phyloP scores from a whole-genome alignment of 352 stramenopile genomes.

The Pythium aphanidermatum region DNA sequence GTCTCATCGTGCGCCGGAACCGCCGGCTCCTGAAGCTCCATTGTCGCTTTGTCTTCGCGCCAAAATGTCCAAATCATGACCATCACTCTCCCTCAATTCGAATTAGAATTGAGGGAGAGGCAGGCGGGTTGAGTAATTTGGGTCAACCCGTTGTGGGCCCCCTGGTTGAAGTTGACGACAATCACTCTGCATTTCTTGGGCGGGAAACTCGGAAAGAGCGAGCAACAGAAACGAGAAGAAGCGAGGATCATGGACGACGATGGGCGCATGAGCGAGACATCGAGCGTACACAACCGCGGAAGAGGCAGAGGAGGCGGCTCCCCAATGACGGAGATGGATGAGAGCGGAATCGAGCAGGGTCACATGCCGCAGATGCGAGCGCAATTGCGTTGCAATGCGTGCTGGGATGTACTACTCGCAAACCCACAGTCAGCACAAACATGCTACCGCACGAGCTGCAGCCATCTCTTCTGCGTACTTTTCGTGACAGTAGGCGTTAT shows the following conservation, averaged over 20 bases:
- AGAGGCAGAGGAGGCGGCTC: slow-evolving; percentile 22
- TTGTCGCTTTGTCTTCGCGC: slow-evolving; percentile 11
- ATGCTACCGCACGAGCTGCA: slow-evolving; percentile 72
- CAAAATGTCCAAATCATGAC: slow-evolving; percentile 10
- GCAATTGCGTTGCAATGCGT: slow-evolving; percentile 69
- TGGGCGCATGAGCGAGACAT: slow-evolving; percentile 67
- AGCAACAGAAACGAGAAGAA: background rate
- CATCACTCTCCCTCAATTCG: slow-evolving; percentile 12
- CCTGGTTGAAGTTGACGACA: slow-evolving; percentile 20
- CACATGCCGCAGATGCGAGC: slow-evolving; percentile 33
- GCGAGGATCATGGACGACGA: slow-evolving; percentile 40
- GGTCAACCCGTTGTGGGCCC: too few relatives aligned
- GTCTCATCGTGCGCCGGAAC: background rate
- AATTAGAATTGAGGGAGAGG: slow-evolving; percentile 20
- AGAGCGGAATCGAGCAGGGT: slow-evolving; percentile 9
- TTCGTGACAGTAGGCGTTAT: background rate
- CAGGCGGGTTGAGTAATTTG: too few relatives aligned
- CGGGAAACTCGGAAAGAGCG: background rate
- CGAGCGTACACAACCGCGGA: slow-evolving; percentile 43
- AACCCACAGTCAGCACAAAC: slow-evolving; percentile 63
- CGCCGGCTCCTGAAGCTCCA: background rate
- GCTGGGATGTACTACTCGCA: slow-evolving; percentile 62
- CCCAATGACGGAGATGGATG: slow-evolving; percentile 47
- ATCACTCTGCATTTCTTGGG: slow-evolving; percentile 10
- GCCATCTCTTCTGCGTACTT: slow-evolving; percentile 65